These are phyloP conservation scores for Mortierella sp. DNA, from an alignment of 371 early-diverging fungal species.

Conservation along the genomic window DNA sequence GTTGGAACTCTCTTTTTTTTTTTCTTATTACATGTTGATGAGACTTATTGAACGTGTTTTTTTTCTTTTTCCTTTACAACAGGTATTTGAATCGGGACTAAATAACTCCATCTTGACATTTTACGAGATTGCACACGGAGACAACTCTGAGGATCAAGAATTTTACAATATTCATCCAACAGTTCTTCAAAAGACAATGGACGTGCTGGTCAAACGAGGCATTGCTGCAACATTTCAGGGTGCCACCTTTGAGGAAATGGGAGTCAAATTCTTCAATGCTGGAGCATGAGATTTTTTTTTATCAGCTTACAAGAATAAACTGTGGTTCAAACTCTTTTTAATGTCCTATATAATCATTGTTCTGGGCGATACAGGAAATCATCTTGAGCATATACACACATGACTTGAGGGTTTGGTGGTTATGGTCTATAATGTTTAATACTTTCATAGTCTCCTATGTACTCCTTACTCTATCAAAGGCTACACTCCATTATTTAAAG, in stretches of 20 bases:
- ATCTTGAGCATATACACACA: no score
- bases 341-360: no score
- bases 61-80: background rate
- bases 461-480: background rate
- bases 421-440: background rate
- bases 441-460: background rate
- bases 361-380: no score
- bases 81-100: conserved; percentile 80
- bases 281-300: conserved; percentile 17
- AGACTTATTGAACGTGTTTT: background rate
- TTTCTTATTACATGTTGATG: no score
- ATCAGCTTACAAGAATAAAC: background rate
- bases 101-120: conserved; percentile 85
- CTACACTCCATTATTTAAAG: background rate
- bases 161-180: conserved; percentile 80
- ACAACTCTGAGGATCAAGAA: conserved; percentile 80
- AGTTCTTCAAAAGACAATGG: conserved; percentile 79
- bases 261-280: conserved; percentile 85
- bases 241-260: conserved; percentile 79
- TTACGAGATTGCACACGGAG: conserved; percentile 88
- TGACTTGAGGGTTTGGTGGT: no score
- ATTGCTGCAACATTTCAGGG: conserved; percentile 87
- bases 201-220: conserved; percentile 82
- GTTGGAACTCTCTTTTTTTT: background rate
- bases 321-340: background rate